A percentile compares a stretch with the other conserved stretches of the same genome.
Conservation (phyloP, 768 basidiomycete genomes). For the Leccinum rimulosum region DNA sequence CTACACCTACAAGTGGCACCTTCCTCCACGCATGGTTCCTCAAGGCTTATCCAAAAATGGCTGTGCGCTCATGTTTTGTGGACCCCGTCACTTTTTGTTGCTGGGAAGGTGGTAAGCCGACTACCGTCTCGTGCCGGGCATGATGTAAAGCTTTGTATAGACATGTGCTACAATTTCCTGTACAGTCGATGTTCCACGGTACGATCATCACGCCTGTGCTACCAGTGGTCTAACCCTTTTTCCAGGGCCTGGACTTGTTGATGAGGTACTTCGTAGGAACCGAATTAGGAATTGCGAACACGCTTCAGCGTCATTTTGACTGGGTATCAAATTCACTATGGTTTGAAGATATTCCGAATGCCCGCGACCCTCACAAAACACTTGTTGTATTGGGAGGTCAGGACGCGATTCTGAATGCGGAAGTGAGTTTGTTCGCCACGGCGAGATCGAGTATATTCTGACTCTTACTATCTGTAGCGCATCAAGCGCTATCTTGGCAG, state of each 20-base stretch:
- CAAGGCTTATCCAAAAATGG: conserved; percentile 68
- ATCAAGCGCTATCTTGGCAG: conserved; percentile 71
- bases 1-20: conserved; percentile 52
- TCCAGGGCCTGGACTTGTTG: conserved; percentile 71
- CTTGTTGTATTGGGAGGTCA: conserved; percentile 80
- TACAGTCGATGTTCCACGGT: conserved; percentile 69
- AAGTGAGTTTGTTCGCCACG: conserved; percentile 39
- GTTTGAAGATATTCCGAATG: conserved; percentile 87
- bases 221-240: conserved; percentile 6
- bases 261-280: conserved; percentile 87
- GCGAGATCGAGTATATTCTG: not conserved
- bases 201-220: conserved; percentile 15
- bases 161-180: conserved; percentile 89
- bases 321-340: conserved; percentile 88
- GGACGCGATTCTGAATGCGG: conserved; percentile 75
- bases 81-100: conserved; percentile 90
- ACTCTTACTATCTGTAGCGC: conserved; percentile 41
- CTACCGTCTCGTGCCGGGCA: not conserved
- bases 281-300: conserved; percentile 85
- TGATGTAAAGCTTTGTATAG: conserved; percentile 34
- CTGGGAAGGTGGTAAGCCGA: conserved; percentile 83
- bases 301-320: conserved; percentile 79
- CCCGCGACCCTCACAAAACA: conserved; percentile 60
- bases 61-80: conserved; percentile 79
- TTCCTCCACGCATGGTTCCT: conserved; percentile 89